Conservation (phyloP, 2,329 filamentous ascomycete species). For the Dactylonectria macrodidyma region DNA sequence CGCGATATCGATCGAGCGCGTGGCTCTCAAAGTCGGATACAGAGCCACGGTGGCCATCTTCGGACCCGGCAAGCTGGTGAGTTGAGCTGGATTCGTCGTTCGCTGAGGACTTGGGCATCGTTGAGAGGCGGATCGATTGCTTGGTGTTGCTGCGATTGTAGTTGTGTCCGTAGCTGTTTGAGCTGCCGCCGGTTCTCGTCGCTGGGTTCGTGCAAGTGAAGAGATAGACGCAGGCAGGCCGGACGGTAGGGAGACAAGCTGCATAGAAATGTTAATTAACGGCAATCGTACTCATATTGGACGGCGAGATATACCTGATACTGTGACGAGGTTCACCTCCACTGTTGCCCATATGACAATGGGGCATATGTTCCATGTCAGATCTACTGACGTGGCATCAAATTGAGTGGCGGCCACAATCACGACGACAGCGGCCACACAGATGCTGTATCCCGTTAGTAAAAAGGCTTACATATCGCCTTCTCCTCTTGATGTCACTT, state of each 20-base stretch:
- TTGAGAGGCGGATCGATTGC: slow-evolving; percentile 40
- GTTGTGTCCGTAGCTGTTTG: slow-evolving; percentile 33
- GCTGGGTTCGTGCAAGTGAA: slow-evolving; percentile 34
- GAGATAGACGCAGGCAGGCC: slow-evolving; percentile 40
- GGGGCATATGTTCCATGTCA: slow-evolving; percentile 41
- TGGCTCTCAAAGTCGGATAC: slow-evolving; percentile 40
- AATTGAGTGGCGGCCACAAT: slow-evolving; percentile 36
- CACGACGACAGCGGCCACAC: slow-evolving; percentile 39
- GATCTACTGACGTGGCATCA: slow-evolving; percentile 31
- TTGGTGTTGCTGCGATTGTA: slow-evolving; percentile 41
- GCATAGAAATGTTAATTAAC: fast-evolving
- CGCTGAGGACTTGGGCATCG: slow-evolving; percentile 24
- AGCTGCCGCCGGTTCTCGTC: slow-evolving; percentile 31
- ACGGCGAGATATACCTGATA: slow-evolving; percentile 33
- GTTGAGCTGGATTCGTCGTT: slow-evolving; percentile 44
- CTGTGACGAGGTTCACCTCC: slow-evolving; percentile 45
- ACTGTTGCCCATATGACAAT: slow-evolving; percentile 46
- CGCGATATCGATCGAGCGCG: slow-evolving; percentile 36
- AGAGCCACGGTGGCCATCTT: slow-evolving; percentile 13
- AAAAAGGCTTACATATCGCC: background rate
- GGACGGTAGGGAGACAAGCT: slow-evolving; percentile 43
- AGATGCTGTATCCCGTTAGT: slow-evolving; percentile 31
- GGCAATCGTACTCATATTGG: no score
- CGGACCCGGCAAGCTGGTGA: slow-evolving; percentile 39
- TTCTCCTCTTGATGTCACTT: slow-evolving; percentile 26